These are phyloP conservation scores for Corymbia maculata DNA, from an alignment of 345 rosid species.

Conservation along the genomic window DNA sequence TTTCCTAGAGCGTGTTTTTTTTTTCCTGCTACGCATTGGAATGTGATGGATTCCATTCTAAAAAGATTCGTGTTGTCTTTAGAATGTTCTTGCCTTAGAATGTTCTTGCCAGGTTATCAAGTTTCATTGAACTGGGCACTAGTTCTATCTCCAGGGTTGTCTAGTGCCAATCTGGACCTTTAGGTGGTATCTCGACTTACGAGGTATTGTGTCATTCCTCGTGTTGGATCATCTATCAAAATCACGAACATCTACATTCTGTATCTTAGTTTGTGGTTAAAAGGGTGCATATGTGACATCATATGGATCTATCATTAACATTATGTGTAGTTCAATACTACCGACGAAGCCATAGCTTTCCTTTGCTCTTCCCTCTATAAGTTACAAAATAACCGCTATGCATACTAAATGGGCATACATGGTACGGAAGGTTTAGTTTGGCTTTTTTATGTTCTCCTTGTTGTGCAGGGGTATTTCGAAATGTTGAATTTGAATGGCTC, in stretches of 20 bases:
- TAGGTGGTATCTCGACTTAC: constrained; percentile 1
- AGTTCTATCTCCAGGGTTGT: constrained; percentile 20
- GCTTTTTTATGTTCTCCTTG: neutral
- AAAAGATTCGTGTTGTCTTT: neutral
- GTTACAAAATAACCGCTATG: neutral
- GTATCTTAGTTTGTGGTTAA: neutral
- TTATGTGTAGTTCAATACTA: neutral
- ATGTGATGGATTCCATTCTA: neutral
- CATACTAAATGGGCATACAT: neutral
- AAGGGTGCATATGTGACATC: neutral
- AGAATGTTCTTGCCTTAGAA: constrained; percentile 22
- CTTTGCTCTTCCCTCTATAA: neutral
- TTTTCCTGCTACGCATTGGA: neutral
- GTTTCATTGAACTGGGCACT: neutral
- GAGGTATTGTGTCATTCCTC: constrained; percentile 13
- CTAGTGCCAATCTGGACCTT: constrained; percentile 5
- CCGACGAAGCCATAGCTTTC: neutral
- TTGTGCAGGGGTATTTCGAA: constrained; percentile 5
- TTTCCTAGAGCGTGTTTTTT: neutral
- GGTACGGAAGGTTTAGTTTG: neutral
- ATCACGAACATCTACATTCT: neutral
- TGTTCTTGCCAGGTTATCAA: constrained; percentile 1
- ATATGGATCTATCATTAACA: neutral
- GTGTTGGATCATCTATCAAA: neutral
- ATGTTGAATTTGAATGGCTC: constrained; percentile 21